Base-by-base conservation (phyloP, 2,329 filamentous ascomycete genomes). In the Trichothecium sympodiale region DNA sequence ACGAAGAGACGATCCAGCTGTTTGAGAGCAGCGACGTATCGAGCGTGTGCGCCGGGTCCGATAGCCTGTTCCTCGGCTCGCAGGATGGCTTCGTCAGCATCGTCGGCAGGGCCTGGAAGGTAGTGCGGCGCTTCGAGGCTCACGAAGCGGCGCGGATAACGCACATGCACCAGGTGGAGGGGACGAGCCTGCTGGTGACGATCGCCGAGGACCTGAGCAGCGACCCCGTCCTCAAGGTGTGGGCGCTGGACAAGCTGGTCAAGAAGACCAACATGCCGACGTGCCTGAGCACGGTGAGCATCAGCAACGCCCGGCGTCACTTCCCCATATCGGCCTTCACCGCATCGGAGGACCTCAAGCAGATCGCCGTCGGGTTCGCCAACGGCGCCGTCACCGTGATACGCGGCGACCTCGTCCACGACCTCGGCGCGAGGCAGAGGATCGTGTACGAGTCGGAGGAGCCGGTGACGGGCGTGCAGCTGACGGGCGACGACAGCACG, bases 371-470 rank as follows among this genome's bases (percentile, higher is more conserved):
- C 6, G 93, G 91, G 5, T 98, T 98, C 54, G 91, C 82, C 10
- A 96, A 98, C 58, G 91, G 91, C 7, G 79, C 88, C 1, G 89
- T 98, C 10, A 94, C 87, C 0, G 79, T 98, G 18, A 84, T 98
- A 38, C 76, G 91, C 39, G 91, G 93, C 41, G 91, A 98, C 54
- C 67, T 98, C 33, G 84, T 98, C 47, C 87, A 98, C 55, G 91
- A 98, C 55, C 78, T 91, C 38, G 91, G 93, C 16, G 87, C 89
- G 9, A 87, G 86, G 54, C 91, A 98, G 56, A 77, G 91, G 36
- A 91, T 89, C 25, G 85, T 98, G 8, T 91, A 94, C 60, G 91
- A 98, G 54, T 94, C 88, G 0, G 88, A 96, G 49, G 91, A 98
- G 55, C 93, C 91, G 0, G 79, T 98, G 8, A 98, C 91, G 0